A percentile compares a stretch with the other conserved stretches of the same genome.
Conservation (phyloP, 257 asterid genomes). For the Solanum sejunctum region DNA sequence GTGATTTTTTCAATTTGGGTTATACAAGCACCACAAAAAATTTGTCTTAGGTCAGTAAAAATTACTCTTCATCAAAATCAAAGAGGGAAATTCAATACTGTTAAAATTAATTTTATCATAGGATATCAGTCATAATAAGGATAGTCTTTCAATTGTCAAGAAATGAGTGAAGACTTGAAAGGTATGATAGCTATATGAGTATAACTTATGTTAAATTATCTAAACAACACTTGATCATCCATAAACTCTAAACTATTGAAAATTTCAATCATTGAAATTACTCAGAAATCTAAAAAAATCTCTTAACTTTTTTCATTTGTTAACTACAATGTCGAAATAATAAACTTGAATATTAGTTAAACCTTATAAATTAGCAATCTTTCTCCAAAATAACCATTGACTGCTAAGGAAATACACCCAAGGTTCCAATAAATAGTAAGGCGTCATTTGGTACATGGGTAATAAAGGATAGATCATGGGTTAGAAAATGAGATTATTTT, state of each 20-base stretch:
- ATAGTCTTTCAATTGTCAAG: too few relatives aligned
- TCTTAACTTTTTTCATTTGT: too few relatives aligned
- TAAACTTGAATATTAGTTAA: too few relatives aligned
- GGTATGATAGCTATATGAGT: not conserved
- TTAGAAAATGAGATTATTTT: too few relatives aligned
- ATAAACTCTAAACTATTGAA: not conserved
- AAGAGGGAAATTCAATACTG: not conserved
- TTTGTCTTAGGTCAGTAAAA: not conserved
- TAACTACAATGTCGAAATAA: not conserved
- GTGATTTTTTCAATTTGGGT: not conserved
- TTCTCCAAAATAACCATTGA: not conserved
- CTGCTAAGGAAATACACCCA: too few relatives aligned
- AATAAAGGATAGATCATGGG: too few relatives aligned
- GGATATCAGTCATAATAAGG: not conserved
- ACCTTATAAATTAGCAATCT: not conserved
- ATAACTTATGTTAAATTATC: conserved; percentile 9
- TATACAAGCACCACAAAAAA: not conserved
- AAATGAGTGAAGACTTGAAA: not conserved
- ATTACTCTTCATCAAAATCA: not conserved
- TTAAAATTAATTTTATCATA: not conserved
- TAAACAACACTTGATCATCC: not conserved
- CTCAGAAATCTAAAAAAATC: too few relatives aligned
- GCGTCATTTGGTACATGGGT: too few relatives aligned
- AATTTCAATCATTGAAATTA: too few relatives aligned
- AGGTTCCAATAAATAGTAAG: not conserved